Percentiles rank a stretch among this genome's conserved stretches.
These are phyloP conservation scores for Apophysomyces ossiformis DNA, from an alignment of 371 early-diverging fungal species.

Conservation along the genomic window DNA sequence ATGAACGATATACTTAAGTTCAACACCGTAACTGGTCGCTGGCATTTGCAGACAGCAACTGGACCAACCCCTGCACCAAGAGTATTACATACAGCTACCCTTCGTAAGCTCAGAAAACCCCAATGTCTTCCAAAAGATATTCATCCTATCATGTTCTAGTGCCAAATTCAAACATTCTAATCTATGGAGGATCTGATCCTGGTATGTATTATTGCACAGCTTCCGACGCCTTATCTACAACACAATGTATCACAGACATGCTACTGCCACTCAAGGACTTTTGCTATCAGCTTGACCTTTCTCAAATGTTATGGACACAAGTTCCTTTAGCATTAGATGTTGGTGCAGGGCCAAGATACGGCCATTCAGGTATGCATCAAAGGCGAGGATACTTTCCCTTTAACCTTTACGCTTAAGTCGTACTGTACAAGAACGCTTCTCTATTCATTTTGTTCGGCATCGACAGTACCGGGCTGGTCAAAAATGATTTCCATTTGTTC, in stretches of 20 bases:
- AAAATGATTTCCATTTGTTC: constrained; percentile 21
- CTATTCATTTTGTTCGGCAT: constrained; percentile 27
- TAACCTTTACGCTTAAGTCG: constrained; percentile 3
- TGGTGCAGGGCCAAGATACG: constrained; percentile 29
- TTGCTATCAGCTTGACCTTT: constrained; percentile 16
- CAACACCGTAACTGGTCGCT: constrained; percentile 6
- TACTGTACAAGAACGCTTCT: constrained; percentile 16
- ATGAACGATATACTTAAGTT: constrained; percentile 24
- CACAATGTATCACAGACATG: constrained; percentile 5
- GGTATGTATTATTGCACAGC: not conserved
- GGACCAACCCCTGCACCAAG: constrained; percentile 20
- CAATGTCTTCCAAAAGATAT: not conserved
- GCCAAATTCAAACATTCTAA: not conserved
- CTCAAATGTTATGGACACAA: constrained; percentile 14
- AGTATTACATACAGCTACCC: constrained; percentile 20
- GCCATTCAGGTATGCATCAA: constrained; percentile 26
- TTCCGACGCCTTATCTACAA: not conserved
- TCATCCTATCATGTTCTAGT: not conserved
- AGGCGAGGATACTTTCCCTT: not conserved
- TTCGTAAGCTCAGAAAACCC: constrained; percentile 9
- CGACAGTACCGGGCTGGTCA: constrained; percentile 17
- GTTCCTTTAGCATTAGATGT: constrained; percentile 9
- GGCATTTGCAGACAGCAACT: constrained; percentile 7
- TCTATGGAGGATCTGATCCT: not conserved
- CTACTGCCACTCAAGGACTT: constrained; percentile 19